Conservation (phyloP, 495 filamentous ascomycete species). For the Xylaria curta region DNA sequence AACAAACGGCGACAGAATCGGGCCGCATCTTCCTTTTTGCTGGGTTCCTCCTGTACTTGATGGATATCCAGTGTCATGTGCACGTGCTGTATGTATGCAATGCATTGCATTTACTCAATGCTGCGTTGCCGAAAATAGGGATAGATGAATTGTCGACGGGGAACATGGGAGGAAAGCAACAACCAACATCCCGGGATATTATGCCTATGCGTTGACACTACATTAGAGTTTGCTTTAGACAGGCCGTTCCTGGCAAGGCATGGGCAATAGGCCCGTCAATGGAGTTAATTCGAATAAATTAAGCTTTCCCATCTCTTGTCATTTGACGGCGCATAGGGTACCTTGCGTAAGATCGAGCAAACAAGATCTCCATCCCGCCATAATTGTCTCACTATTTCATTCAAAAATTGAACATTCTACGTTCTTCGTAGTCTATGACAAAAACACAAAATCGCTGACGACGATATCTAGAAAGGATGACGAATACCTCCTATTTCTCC, state of each 20-base stretch:
- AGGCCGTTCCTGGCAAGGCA: conserved; percentile 9
- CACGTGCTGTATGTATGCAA: conserved; percentile 24
- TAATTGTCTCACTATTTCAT: background rate
- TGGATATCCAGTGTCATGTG: background rate
- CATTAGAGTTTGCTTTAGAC: background rate
- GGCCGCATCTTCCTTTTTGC: conserved; percentile 7
- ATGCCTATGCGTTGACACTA: background rate
- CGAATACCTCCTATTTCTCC: background rate
- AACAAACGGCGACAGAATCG: background rate
- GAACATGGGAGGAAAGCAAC: background rate
- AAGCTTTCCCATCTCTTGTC: background rate
- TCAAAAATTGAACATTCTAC: background rate
- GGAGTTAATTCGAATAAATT: background rate
- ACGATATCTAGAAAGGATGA: background rate
- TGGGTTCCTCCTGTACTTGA: background rate
- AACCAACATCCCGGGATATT: conserved; percentile 8
- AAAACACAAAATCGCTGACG: background rate
- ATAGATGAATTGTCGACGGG: background rate
- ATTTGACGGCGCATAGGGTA: background rate
- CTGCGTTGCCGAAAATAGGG: background rate
- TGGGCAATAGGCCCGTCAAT: background rate
- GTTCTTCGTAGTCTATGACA: background rate
- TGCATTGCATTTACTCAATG: background rate
- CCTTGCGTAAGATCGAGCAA: conserved; percentile 9
- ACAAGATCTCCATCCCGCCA: background rate